These are phyloP conservation scores for Aspergillus thermomutatus DNA, from an alignment of 2,329 filamentous ascomycete genomes.

Conservation along the genomic window DNA sequence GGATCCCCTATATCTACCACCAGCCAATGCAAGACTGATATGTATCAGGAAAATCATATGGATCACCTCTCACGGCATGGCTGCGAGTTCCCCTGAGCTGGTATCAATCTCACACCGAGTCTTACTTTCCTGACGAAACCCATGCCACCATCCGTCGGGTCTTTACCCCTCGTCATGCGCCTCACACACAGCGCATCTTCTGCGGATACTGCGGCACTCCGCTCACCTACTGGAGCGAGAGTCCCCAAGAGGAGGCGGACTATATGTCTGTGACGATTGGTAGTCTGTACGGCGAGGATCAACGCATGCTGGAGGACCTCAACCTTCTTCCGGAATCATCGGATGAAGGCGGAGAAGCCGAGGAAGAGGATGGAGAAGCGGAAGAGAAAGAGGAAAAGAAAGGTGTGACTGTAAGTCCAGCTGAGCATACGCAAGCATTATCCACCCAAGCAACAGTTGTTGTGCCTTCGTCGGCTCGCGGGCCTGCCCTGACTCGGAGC, in stretches of 20 bases:
- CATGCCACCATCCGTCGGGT: conserved; percentile 62
- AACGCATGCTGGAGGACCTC: conserved; percentile 69
- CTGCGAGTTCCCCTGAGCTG: conserved; percentile 76
- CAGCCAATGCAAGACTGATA: not conserved
- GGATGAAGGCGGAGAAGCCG: conserved; percentile 8
- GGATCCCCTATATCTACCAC: conserved; percentile 6
- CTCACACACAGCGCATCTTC: conserved; percentile 69
- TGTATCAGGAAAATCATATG: conserved; percentile 58
- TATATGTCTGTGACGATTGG: conserved; percentile 81
- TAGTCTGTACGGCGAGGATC: conserved; percentile 67
- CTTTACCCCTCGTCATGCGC: conserved; percentile 60
- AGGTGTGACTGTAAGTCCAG: conserved; percentile 19
- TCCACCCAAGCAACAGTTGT: conserved; percentile 18
- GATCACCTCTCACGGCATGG: conserved; percentile 73
- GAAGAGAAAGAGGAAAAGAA: conserved; percentile 37
- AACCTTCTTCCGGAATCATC: conserved; percentile 59
- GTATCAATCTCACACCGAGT: conserved; percentile 72
- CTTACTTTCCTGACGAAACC: conserved; percentile 76
- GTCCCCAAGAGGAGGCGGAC: conserved; percentile 65
- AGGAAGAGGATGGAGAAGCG: conserved; percentile 25
- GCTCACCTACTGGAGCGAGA: conserved; percentile 78
- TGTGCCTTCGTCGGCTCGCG: conserved; percentile 16
- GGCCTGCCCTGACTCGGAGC: conserved; percentile 28
- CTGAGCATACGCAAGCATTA: not conserved
- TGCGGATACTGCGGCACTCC: conserved; percentile 91